Evolutionary conservation across 2,329 filamentous ascomycete species (phyloP).

Genomic region (Aureobasidium sp.): DNA sequence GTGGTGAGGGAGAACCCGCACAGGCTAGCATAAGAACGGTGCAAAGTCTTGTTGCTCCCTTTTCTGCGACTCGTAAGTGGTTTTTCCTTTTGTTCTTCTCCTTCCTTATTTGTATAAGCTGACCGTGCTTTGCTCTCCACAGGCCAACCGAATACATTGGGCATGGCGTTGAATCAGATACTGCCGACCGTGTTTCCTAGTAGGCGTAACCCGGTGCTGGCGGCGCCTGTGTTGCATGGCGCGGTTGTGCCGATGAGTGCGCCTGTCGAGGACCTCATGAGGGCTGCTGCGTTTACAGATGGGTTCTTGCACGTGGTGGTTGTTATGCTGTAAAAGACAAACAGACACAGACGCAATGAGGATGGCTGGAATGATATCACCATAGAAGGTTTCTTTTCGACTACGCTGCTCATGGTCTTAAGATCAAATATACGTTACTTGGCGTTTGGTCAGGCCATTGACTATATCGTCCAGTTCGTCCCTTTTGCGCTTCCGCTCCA

Average conservation of each 20-base stretch:
- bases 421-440: slow-evolving; percentile 46
- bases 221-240: slow-evolving; percentile 78
- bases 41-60: slow-evolving; percentile 61
- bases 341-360: not conserved
- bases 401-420: not conserved
- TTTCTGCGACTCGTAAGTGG: slow-evolving; percentile 29
- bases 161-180: slow-evolving; percentile 63
- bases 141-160: slow-evolving; percentile 59
- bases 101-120: not conserved
- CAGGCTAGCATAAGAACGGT: slow-evolving; percentile 43
- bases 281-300: slow-evolving; percentile 77
- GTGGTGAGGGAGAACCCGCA: slow-evolving; percentile 27
- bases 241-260: slow-evolving; percentile 71
- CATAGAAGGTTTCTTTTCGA: not conserved
- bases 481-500: slow-evolving; percentile 58
- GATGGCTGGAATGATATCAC: not conserved
- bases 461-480: slow-evolving; percentile 75
- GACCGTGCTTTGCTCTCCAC: not conserved
- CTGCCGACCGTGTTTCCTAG: slow-evolving; percentile 82
- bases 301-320: slow-evolving; percentile 84
- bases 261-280: slow-evolving; percentile 72
- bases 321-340: slow-evolving; percentile 30
- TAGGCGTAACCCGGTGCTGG: slow-evolving; percentile 71
- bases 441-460: slow-evolving; percentile 61
- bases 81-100: not conserved